These are phyloP conservation scores for Peterozyma toletana DNA, from an alignment of 805 yeast genomes.

Conservation along the genomic window DNA sequence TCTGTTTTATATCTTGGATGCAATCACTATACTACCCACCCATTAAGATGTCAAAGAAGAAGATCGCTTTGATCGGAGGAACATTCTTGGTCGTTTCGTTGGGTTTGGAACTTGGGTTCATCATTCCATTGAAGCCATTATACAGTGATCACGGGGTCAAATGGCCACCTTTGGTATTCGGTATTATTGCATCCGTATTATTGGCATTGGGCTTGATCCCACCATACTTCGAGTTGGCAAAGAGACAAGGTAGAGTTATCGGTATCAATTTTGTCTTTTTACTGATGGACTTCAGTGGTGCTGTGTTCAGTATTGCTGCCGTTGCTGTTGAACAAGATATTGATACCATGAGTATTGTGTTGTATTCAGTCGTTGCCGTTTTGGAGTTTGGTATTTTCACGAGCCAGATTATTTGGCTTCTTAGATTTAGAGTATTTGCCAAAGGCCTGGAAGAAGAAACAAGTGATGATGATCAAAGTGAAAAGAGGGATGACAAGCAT, in stretches of 20 bases:
- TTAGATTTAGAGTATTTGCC: slow-evolving; percentile 27
- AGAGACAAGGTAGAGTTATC: slow-evolving; percentile 44
- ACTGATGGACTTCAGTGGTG: slow-evolving; percentile 44
- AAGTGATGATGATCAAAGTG: not conserved
- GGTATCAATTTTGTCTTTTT: slow-evolving; percentile 49
- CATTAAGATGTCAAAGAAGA: slow-evolving; percentile 21
- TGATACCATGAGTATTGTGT: slow-evolving; percentile 74
- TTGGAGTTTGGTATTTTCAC: slow-evolving; percentile 72
- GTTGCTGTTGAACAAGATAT: slow-evolving; percentile 45
- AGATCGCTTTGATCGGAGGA: slow-evolving; percentile 21
- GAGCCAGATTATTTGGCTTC: slow-evolving; percentile 67
- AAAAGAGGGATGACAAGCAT: slow-evolving; percentile 1
- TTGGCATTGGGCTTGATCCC: slow-evolving; percentile 46
- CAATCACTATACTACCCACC: slow-evolving; percentile 52
- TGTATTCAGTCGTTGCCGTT: slow-evolving; percentile 66
- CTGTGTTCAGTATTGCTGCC: slow-evolving; percentile 53
- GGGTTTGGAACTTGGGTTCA: slow-evolving; percentile 39
- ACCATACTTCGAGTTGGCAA: slow-evolving; percentile 47
- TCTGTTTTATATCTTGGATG: slow-evolving; percentile 38
- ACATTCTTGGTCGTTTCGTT: slow-evolving; percentile 28
- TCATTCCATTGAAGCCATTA: slow-evolving; percentile 42
- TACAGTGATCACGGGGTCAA: slow-evolving; percentile 29
- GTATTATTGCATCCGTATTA: slow-evolving; percentile 40
- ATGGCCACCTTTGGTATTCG: slow-evolving; percentile 43
- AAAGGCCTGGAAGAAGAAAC: slow-evolving; percentile 3